Conservation (phyloP, 1,139 yeast genomes). For the Kodamaea derodonti region DNA sequence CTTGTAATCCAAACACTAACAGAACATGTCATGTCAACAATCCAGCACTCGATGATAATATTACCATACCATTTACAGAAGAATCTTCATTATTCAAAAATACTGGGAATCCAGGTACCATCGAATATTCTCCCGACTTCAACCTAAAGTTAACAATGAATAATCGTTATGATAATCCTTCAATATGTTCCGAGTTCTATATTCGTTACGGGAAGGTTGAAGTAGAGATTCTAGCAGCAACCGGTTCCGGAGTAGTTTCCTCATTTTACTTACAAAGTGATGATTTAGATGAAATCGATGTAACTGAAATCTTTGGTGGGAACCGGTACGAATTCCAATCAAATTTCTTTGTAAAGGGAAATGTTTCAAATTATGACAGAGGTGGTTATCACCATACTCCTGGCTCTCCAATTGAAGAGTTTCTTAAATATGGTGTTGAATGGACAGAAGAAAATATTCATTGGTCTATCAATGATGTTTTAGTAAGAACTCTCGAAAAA, state of each 20-base stretch:
- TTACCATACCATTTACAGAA: not conserved
- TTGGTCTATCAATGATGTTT: slow-evolving; percentile 31
- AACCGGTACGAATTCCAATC: slow-evolving; percentile 33
- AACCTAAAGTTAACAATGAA: slow-evolving; percentile 16
- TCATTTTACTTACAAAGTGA: slow-evolving; percentile 45
- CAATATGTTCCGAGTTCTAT: slow-evolving; percentile 32
- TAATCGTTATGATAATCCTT: slow-evolving; percentile 37
- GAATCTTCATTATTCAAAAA: not conserved
- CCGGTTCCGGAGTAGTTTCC: slow-evolving; percentile 41
- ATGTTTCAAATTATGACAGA: slow-evolving; percentile 37
- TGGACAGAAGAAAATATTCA: slow-evolving; percentile 34
- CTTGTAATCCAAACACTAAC: not conserved
- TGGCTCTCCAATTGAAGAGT: slow-evolving; percentile 21
- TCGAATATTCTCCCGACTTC: slow-evolving; percentile 1
- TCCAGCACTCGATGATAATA: not conserved
- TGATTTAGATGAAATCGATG: slow-evolving; percentile 46
- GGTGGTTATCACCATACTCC: slow-evolving; percentile 31
- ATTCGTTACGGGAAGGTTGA: slow-evolving; percentile 42
- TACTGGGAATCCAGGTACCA: not conserved
- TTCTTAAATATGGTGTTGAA: slow-evolving; percentile 30
- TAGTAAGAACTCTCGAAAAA: slow-evolving; percentile 21
- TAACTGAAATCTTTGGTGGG: slow-evolving; percentile 43
- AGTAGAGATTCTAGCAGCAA: slow-evolving; percentile 34
- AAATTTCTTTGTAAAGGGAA: slow-evolving; percentile 45
- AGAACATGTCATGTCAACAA: not conserved